These are phyloP conservation scores for Trichophyton schoenleinii DNA, from an alignment of 2,329 filamentous ascomycete genomes.

Conservation along the genomic window DNA sequence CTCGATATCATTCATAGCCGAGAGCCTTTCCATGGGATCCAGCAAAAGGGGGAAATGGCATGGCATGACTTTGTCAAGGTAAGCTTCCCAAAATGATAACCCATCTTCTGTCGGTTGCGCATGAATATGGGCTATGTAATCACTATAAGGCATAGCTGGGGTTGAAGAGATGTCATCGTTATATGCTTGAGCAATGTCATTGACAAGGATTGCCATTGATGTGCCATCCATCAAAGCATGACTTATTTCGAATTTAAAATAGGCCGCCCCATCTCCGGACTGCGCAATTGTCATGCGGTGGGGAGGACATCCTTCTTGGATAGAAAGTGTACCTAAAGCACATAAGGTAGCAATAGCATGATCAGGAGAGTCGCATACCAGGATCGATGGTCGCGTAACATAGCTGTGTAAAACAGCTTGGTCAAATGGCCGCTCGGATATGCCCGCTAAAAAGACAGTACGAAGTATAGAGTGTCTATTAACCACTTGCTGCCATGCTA, in stretches of 20 bases:
- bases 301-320: not conserved
- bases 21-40: not conserved
- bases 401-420: constrained; percentile 54
- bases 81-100: constrained; percentile 16
- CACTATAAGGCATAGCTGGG: constrained; percentile 23
- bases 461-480: constrained; percentile 62
- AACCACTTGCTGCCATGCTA: constrained; percentile 52
- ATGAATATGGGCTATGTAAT: constrained; percentile 26
- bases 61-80: constrained; percentile 15
- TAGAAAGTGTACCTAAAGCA: not conserved
- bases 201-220: constrained; percentile 28
- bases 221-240: constrained; percentile 33
- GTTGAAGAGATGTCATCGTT: constrained; percentile 10
- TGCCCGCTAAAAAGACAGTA: constrained; percentile 60
- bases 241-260: constrained; percentile 26
- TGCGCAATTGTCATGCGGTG: not conserved
- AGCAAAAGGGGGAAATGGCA: constrained; percentile 10
- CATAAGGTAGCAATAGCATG: not conserved
- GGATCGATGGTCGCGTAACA: constrained; percentile 7
- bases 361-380: not conserved
- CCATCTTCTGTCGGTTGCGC: not conserved
- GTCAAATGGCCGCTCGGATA: constrained; percentile 48
- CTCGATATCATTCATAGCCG: not conserved
- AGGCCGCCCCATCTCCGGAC: not conserved
- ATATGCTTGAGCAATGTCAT: constrained; percentile 27